Conservation (phyloP, 73 alveolate species). For the Symbiodinium natans region DNA sequence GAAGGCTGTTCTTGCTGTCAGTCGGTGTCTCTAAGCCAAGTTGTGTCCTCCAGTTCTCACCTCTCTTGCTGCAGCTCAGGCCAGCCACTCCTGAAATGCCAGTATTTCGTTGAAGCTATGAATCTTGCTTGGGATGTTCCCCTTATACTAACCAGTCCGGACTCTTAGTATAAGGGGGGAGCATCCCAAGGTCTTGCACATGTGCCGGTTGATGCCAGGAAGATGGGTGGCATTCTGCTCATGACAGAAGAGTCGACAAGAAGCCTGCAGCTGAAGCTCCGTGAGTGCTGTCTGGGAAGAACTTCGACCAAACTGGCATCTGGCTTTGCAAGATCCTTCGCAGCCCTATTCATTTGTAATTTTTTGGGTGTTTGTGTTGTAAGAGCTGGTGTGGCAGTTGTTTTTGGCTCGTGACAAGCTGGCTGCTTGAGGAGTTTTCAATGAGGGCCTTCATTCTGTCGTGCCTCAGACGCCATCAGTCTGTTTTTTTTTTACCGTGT, state of each 20-base stretch:
- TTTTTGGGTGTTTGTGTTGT: background rate
- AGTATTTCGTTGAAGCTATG: too few relatives aligned
- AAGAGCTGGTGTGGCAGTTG: background rate
- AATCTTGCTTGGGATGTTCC: too few relatives aligned
- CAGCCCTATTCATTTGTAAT: too few relatives aligned
- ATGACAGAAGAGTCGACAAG: constrained; percentile 45
- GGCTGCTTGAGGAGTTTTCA: constrained; percentile 10
- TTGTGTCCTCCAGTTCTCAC: too few relatives aligned
- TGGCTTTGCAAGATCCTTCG: constrained; percentile 31
- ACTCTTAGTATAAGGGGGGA: too few relatives aligned
- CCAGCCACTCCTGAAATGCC: too few relatives aligned
- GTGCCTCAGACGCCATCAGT: background rate
- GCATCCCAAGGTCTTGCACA: too few relatives aligned
- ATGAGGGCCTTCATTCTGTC: constrained; percentile 35
- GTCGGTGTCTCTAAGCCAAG: too few relatives aligned
- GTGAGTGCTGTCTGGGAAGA: constrained; percentile 37
- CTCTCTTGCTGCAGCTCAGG: too few relatives aligned
- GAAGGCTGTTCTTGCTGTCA: too few relatives aligned
- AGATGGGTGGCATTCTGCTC: constrained; percentile 35
- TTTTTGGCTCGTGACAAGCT: background rate
- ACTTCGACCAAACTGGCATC: background rate
- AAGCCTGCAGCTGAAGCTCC: constrained; percentile 54
- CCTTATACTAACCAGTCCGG: too few relatives aligned
- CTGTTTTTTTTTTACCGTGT: too few relatives aligned
- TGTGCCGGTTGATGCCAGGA: constrained; percentile 16